phyloP scores from a whole-genome alignment of 2,329 filamentous ascomycete genomes.

The Trichoderma pleuroti region DNA sequence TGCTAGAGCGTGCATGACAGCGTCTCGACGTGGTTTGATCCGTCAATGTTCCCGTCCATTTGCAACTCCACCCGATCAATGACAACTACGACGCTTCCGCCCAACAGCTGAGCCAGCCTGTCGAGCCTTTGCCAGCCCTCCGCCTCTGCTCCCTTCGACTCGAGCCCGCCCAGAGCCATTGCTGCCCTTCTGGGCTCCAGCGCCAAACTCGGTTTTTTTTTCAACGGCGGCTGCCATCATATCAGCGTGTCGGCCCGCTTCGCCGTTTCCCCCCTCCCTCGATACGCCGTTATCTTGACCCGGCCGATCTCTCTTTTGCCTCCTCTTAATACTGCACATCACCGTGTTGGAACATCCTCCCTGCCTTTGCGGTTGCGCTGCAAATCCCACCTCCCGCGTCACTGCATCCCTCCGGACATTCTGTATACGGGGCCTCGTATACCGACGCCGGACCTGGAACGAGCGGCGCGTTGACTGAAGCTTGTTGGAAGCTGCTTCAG shows the following conservation, averaged over 20 bases:
- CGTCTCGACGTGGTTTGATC: constrained; percentile 1
- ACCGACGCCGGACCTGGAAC: constrained; percentile 19
- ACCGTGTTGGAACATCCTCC: background rate
- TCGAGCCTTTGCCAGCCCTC: background rate
- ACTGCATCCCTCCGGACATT: background rate
- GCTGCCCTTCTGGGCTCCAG: background rate
- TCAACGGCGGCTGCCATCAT: background rate
- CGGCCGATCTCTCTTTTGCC: background rate
- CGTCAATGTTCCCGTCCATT: background rate
- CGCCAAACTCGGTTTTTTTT: background rate
- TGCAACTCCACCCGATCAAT: constrained; percentile 9
- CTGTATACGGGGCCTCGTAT: background rate
- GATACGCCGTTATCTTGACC: background rate
- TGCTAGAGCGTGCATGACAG: constrained; percentile 16
- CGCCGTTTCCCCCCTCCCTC: constrained; percentile 11
- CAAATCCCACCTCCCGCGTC: background rate
- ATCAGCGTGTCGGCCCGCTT: constrained; percentile 8
- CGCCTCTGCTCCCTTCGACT: background rate
- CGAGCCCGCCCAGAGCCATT: background rate
- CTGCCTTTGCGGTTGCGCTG: background rate
- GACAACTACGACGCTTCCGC: constrained; percentile 5
- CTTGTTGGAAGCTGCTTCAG: constrained; percentile 24
- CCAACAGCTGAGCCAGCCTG: constrained; percentile 2
- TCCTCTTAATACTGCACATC: background rate
- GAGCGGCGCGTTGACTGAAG: constrained; percentile 24